Percentiles rank a stretch among this genome's conserved stretches.
These are phyloP conservation scores for Pisolithus tinctorius DNA, from an alignment of 768 basidiomycete species.

Conservation along the genomic window DNA sequence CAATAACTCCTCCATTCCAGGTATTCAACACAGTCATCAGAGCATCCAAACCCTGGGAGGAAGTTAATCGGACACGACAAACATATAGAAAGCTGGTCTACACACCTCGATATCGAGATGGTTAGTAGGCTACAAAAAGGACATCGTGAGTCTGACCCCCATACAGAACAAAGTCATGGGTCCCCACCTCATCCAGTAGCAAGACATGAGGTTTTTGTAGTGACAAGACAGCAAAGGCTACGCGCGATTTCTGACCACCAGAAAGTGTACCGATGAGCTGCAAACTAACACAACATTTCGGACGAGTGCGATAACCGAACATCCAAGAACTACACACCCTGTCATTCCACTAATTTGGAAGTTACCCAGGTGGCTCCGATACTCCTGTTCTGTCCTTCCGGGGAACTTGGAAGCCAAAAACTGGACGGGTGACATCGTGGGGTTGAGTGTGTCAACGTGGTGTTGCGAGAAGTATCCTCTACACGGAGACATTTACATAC, in stretches of 20 bases:
- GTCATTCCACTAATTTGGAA: conserved; percentile 98
- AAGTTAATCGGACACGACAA: neutral
- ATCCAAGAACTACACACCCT: conserved; percentile 40
- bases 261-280: conserved; percentile 88
- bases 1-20: conserved; percentile 90
- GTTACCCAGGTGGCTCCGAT: conserved; percentile 89
- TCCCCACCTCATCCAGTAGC: conserved; percentile 82
- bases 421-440: conserved; percentile 85
- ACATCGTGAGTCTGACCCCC: neutral
- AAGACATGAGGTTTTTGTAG: conserved; percentile 88
- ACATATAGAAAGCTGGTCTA: conserved; percentile 2
- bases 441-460: conserved; percentile 86
- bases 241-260: conserved; percentile 95
- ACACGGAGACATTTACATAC: conserved; percentile 4
- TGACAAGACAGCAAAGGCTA: conserved; percentile 84
- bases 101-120: conserved; percentile 88
- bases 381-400: conserved; percentile 93
- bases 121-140: conserved; percentile 69
- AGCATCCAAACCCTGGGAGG: conserved; percentile 80
- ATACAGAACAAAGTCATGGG: neutral
- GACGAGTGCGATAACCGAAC: neutral
- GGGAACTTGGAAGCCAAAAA: conserved; percentile 91
- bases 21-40: conserved; percentile 73
- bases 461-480: conserved; percentile 94
- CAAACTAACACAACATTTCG: conserved; percentile 36